Base-by-base conservation (phyloP, 164 flowering plant genomes). In the Malania oleifera region DNA sequence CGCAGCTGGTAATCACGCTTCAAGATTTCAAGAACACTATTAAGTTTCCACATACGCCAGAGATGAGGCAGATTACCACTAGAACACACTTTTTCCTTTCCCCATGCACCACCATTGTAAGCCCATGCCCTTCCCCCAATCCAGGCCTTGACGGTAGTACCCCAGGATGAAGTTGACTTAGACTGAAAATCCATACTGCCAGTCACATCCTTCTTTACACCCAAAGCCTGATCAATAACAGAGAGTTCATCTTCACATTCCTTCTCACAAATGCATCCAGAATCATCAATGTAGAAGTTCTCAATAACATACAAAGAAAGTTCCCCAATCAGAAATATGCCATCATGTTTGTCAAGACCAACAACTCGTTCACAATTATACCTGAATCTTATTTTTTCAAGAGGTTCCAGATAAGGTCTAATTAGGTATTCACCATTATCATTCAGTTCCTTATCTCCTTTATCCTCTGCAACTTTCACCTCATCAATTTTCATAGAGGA, bases 1-100 rank as follows among this genome's bases (percentile, higher is more conserved):
- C 99, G 97, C 34, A 95, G 81, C 80, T 91, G 98, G 77, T 89
- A 95, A 77, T 95, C 99, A 74, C 99, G 98, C 72, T 89, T 91
- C 76, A 91, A 62, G 57, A 95, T 80, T 75, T 91, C 98, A 78
- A 87, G 98, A 68, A 95, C 86, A 72, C 90, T 91, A 61, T 83
- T 75, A 66, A 91, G 91, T 77, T 95, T 91, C 99, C 99, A 95
- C 96, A 89, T 91, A 23, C 76, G 89, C 99, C 99, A 95, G 20
- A 72, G 83, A 73, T 95, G 99, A 64, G 95, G 96, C 59, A 91
- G 62, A 68, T 81, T 85, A 60, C 98, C 87, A 74, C 78, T 73
- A 35, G 61, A 73, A 58, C 78, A 68, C 23, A 87, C 80, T 74
- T 84, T 91, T 79, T 95, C 99, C 81, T 89, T 95, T 52, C 98